A percentile compares a stretch with the other conserved stretches of the same genome.
Evolutionary conservation across 1,139 yeast genomes (phyloP).

Genomic region (Geotrichum bryndzae): DNA sequence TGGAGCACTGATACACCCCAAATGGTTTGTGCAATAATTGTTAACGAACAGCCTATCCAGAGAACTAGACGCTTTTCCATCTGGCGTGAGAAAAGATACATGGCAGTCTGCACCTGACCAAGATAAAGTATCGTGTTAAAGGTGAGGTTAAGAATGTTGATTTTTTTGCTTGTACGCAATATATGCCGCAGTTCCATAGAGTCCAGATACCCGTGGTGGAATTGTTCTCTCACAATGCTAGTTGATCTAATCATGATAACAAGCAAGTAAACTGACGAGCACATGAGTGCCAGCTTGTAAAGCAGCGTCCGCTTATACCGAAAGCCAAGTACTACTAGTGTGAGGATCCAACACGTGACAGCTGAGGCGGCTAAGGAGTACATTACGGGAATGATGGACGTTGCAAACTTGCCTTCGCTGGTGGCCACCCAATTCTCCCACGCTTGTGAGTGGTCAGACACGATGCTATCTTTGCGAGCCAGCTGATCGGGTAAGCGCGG

Average conservation of each 20-base stretch:
- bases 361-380: conserved; percentile 61
- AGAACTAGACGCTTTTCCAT: conserved; percentile 64
- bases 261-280: conserved; percentile 37
- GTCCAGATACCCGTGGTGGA: conserved; percentile 44
- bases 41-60: conserved; percentile 54
- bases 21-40: conserved; percentile 55
- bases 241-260: conserved; percentile 48
- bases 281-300: conserved; percentile 26
- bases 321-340: conserved; percentile 45
- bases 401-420: conserved; percentile 4
- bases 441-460: neutral
- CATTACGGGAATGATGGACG: conserved; percentile 39
- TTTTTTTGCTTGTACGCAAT: conserved; percentile 39
- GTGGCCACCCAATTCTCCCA: conserved; percentile 11
- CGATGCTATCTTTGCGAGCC: neutral
- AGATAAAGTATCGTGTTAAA: conserved; percentile 57
- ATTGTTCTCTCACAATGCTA: conserved; percentile 43
- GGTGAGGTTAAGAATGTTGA: conserved; percentile 53
- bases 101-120: conserved; percentile 70
- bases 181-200: conserved; percentile 48
- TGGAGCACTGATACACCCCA: conserved; percentile 65
- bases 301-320: conserved; percentile 47
- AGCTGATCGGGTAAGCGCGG: neutral
- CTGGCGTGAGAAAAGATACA: conserved; percentile 64
- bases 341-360: conserved; percentile 57